These are phyloP conservation scores for Kodamaea kaohsiungensis DNA, from an alignment of 805 yeast genomes.

Conservation along the genomic window DNA sequence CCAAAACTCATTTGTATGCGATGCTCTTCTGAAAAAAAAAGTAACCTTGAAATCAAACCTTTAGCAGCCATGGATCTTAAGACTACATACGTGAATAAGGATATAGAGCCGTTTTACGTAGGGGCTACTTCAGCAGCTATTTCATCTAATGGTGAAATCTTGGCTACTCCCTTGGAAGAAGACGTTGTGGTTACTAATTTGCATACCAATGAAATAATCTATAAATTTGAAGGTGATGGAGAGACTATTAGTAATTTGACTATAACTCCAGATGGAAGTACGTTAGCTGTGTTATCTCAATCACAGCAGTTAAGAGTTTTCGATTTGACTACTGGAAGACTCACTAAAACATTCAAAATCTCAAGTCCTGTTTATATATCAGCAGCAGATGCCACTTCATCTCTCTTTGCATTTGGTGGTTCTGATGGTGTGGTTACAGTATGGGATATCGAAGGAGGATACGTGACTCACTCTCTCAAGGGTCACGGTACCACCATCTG, in stretches of 20 bases:
- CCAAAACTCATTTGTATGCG: slow-evolving; percentile 4
- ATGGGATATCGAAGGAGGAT: slow-evolving; percentile 89
- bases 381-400: slow-evolving; percentile 74
- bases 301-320: slow-evolving; percentile 79
- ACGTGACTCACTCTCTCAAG: slow-evolving; percentile 82
- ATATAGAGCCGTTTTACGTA: slow-evolving; percentile 79
- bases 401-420: slow-evolving; percentile 89
- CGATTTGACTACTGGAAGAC: slow-evolving; percentile 38
- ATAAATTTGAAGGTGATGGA: slow-evolving; percentile 80
- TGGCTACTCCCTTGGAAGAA: slow-evolving; percentile 82
- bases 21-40: slow-evolving; percentile 14
- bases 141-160: slow-evolving; percentile 49
- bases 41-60: neutral
- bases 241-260: slow-evolving; percentile 73
- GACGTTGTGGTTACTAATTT: slow-evolving; percentile 72
- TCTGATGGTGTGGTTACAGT: slow-evolving; percentile 91
- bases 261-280: slow-evolving; percentile 73
- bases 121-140: slow-evolving; percentile 80
- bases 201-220: slow-evolving; percentile 54
- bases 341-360: slow-evolving; percentile 56
- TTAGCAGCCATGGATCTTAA: slow-evolving; percentile 23
- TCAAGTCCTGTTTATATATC: slow-evolving; percentile 83
- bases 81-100: slow-evolving; percentile 44
- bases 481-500: slow-evolving; percentile 94
- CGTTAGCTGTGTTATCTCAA: slow-evolving; percentile 74